Conservation (phyloP, 495 filamentous ascomycete genomes). For the Annulohypoxylon nitens region DNA sequence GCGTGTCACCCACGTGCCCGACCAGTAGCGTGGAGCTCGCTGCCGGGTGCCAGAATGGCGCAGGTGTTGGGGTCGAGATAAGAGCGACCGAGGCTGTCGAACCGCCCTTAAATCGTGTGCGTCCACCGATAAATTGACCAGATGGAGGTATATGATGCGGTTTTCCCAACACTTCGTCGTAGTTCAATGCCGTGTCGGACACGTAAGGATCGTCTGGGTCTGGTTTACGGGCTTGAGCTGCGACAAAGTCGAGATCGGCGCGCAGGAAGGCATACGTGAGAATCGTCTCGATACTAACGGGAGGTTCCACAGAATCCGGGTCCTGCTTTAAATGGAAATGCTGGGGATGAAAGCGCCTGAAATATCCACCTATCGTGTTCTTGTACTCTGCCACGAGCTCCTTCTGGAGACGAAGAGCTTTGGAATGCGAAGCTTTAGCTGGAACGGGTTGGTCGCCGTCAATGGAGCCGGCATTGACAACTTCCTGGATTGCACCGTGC, state of each 20-base stretch:
- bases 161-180: conserved; percentile 80
- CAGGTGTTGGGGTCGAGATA: conserved; percentile 89
- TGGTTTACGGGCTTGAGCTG: conserved; percentile 80
- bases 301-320: conserved; percentile 42
- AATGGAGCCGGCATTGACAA: conserved; percentile 46
- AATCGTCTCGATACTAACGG: conserved; percentile 69
- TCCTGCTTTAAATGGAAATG: conserved; percentile 61
- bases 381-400: conserved; percentile 82
- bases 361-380: conserved; percentile 91
- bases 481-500: conserved; percentile 46
- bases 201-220: conserved; percentile 74
- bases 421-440: conserved; percentile 53
- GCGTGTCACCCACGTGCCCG: conserved; percentile 93
- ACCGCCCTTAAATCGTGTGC: conserved; percentile 87
- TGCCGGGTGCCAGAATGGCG: conserved; percentile 94
- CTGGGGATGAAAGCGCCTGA: conserved; percentile 85
- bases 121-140: conserved; percentile 73
- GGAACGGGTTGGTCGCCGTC: conserved; percentile 51
- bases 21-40: conserved; percentile 85
- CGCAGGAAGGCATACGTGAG: conserved; percentile 92
- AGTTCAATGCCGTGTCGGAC: conserved; percentile 81
- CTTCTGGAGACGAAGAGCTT: conserved; percentile 71
- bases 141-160: conserved; percentile 67
- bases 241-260: conserved; percentile 92
- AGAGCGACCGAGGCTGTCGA: conserved; percentile 90